Evolutionary conservation across 768 basidiomycete species (phyloP).

Genomic region (Pholiota conissans): DNA sequence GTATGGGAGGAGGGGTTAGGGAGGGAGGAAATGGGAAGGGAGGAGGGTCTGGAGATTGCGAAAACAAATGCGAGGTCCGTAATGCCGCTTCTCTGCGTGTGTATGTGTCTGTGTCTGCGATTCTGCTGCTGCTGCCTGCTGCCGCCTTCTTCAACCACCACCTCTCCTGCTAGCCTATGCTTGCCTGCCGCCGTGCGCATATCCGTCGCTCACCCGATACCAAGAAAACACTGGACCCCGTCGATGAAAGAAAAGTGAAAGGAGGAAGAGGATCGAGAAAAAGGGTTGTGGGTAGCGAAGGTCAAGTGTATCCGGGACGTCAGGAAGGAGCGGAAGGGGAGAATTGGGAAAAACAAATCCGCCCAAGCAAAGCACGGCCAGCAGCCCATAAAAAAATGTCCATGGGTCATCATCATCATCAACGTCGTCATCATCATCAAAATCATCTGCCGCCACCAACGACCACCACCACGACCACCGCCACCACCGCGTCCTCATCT

Average conservation of each 20-base stretch:
- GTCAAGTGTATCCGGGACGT: conserved; percentile 14
- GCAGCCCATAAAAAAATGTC: conserved; percentile 8
- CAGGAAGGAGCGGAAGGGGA: conserved; percentile 2
- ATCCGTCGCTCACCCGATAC: neutral
- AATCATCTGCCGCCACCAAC: conserved; percentile 5
- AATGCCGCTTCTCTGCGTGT: conserved; percentile 4
- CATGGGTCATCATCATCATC: conserved; percentile 14
- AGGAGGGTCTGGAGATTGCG: neutral
- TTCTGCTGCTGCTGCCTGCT: conserved; percentile 2
- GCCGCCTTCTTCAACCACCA: neutral
- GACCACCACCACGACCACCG: conserved; percentile 1
- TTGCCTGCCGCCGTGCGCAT: neutral
- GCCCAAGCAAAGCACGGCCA: conserved; percentile 5
- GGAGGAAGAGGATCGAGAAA: neutral
- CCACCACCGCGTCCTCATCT: neutral
- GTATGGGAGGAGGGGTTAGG: neutral
- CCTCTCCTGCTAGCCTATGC: neutral
- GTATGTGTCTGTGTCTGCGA: neutral
- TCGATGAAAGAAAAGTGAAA: neutral
- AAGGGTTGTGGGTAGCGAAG: neutral
- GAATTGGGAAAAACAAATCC: neutral
- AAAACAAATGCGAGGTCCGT: conserved; percentile 4
- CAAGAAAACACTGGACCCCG: neutral
- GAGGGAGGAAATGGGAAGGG: neutral
- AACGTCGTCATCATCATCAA: conserved; percentile 14